Percentiles rank a stretch among this genome's conserved stretches.
These are phyloP conservation scores for Sambucus nigra DNA, from an alignment of 129 eudicot genomes.

Conservation along the genomic window DNA sequence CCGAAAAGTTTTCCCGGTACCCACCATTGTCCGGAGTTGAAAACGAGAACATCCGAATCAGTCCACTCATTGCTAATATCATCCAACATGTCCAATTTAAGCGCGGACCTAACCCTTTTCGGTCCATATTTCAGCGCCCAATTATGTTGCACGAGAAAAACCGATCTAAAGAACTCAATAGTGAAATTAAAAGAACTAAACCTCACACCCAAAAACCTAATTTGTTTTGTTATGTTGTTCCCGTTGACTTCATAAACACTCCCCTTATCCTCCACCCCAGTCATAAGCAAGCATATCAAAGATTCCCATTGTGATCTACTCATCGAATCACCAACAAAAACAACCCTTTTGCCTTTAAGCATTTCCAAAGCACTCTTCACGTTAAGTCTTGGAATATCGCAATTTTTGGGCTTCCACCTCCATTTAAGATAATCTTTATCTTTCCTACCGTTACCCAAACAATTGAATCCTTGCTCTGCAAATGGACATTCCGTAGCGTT, in stretches of 20 bases:
- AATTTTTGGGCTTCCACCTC: conserved; percentile 64
- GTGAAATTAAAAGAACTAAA: conserved; percentile 45
- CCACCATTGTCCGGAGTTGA: conserved; percentile 74
- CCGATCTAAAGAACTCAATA: conserved; percentile 46
- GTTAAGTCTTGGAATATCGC: conserved; percentile 34
- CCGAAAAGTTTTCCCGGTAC: conserved; percentile 44
- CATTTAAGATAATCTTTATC: conserved; percentile 43
- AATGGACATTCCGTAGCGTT: conserved; percentile 60
- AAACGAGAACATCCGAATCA: conserved; percentile 43
- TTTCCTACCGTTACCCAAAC: conserved; percentile 46
- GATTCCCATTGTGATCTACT: conserved; percentile 76
- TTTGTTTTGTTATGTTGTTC: conserved; percentile 36
- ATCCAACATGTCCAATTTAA: conserved; percentile 44
- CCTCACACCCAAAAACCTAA: conserved; percentile 39
- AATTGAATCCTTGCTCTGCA: conserved; percentile 54
- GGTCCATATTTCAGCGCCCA: conserved; percentile 36
- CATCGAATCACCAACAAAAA: conserved; percentile 66
- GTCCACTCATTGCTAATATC: conserved; percentile 50
- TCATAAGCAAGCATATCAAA: conserved; percentile 55
- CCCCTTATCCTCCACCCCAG: conserved; percentile 52
- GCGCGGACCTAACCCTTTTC: conserved; percentile 47
- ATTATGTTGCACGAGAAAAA: conserved; percentile 40
- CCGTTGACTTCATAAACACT: conserved; percentile 61
- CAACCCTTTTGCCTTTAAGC: conserved; percentile 40
- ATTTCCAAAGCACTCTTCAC: conserved; percentile 23